A percentile compares a stretch with the other conserved stretches of the same genome.
These are phyloP conservation scores for Plasmodium cynomolgi DNA, from an alignment of 169 alveolate species.

Conservation along the genomic window DNA sequence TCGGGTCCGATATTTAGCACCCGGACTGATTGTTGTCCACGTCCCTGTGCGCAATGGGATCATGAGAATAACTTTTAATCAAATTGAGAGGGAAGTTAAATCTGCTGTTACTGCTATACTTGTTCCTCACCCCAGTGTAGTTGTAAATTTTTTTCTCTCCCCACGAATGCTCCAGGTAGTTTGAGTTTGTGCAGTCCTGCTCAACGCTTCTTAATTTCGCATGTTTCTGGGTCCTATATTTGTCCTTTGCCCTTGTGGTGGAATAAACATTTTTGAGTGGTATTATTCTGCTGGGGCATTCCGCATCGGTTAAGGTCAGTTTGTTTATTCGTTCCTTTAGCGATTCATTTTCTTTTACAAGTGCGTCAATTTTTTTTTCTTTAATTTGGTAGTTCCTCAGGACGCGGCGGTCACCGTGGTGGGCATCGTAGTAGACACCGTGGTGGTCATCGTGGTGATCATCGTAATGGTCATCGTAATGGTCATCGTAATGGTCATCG, in stretches of 20 bases:
- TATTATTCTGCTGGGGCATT: background rate
- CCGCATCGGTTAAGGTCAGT: background rate
- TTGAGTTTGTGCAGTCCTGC: background rate
- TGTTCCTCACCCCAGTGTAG: background rate
- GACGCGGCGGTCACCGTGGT: background rate
- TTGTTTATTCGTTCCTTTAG: conserved; percentile 35
- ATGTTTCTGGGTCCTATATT: background rate
- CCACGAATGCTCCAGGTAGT: background rate
- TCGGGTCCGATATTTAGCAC: background rate
- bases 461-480: background rate
- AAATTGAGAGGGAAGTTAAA: conserved; percentile 53
- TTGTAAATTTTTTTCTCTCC: background rate
- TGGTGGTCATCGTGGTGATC: background rate
- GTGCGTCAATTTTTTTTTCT: conserved; percentile 18
- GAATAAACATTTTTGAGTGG: background rate
- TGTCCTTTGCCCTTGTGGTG: background rate
- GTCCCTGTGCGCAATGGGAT: background rate
- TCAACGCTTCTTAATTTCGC: background rate
- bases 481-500: background rate
- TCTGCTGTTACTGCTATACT: conserved; percentile 41
- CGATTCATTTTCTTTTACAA: conserved; percentile 24
- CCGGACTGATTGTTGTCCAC: background rate
- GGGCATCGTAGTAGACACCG: no score
- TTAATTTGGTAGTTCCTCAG: background rate
- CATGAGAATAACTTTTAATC: conserved; percentile 6